Percentiles rank a stretch among this genome's conserved stretches.
phyloP scores from a whole-genome alignment of 257 asterid genomes.

The Salvia rosmarinus region DNA sequence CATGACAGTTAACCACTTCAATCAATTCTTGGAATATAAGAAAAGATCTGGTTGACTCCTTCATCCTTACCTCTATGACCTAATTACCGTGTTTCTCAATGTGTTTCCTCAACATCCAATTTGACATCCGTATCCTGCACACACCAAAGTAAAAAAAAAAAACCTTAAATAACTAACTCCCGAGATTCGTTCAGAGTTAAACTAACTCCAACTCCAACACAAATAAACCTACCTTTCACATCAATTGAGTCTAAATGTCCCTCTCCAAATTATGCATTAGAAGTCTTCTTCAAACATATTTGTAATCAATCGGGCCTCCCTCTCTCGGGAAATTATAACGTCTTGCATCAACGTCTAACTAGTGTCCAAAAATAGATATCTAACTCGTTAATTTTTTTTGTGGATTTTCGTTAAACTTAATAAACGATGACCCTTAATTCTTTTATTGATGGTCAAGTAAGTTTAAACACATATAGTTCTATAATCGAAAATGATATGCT shows the following conservation, averaged over 20 bases:
- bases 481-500: not conserved
- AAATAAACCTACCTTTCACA: conserved; percentile 40
- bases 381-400: not conserved
- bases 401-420: not conserved
- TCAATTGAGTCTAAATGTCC: conserved; percentile 37
- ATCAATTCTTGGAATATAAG: too few species aligned
- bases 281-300: conserved; percentile 9
- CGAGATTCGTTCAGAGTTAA: too few species aligned
- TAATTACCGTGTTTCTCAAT: too few species aligned
- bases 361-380: not conserved
- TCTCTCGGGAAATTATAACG: not conserved
- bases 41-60: too few species aligned
- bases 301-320: conserved; percentile 4
- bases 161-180: too few species aligned
- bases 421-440: not conserved
- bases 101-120: too few species aligned
- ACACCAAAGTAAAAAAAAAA: too few species aligned
- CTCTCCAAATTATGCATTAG: conserved; percentile 29
- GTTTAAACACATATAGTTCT: not conserved
- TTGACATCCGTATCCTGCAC: too few species aligned
- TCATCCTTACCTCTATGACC: too few species aligned
- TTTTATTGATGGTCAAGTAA: not conserved
- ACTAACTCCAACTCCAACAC: too few species aligned
- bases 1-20: too few species aligned
- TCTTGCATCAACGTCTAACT: not conserved